These are phyloP conservation scores for Myxozyma neglecta DNA, from an alignment of 805 yeast genomes.

Conservation along the genomic window DNA sequence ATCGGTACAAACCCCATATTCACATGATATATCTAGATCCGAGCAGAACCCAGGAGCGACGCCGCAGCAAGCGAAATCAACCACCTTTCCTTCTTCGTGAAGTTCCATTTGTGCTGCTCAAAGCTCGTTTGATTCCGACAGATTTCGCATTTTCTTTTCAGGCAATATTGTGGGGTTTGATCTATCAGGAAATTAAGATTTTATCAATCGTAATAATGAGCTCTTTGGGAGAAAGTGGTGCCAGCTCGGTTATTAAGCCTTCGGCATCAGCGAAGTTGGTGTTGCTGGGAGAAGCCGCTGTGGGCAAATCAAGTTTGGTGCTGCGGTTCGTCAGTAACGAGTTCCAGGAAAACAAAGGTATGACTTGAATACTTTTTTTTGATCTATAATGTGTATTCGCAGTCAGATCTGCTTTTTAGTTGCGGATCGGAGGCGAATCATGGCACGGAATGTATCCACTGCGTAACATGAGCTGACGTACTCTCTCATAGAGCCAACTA, in stretches of 20 bases:
- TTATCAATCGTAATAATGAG: conserved; percentile 12
- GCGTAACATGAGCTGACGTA: not conserved
- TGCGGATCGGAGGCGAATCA: not conserved
- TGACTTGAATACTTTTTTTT: not conserved
- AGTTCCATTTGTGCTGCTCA: conserved; percentile 1
- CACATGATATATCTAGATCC: too few relatives aligned
- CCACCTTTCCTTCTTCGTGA: not conserved
- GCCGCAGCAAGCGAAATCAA: too few relatives aligned
- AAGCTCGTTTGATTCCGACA: not conserved
- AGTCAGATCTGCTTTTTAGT: not conserved
- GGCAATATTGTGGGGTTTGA: not conserved
- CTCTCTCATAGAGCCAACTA: conserved; percentile 70
- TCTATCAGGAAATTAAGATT: not conserved
- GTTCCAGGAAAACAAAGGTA: conserved; percentile 85
- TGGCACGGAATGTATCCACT: too few relatives aligned
- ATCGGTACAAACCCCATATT: too few relatives aligned
- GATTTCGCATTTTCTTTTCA: not conserved
- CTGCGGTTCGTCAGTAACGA: conserved; percentile 91
- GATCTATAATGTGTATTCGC: not conserved
- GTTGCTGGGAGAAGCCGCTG: conserved; percentile 95
- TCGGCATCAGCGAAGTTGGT: conserved; percentile 83
- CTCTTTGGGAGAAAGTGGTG: conserved; percentile 19
- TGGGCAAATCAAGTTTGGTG: conserved; percentile 91
- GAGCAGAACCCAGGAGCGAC: too few relatives aligned
- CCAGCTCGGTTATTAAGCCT: conserved; percentile 42